Evolutionary conservation across 805 yeast genomes (phyloP).

Genomic region (Lipomyces sp.): DNA sequence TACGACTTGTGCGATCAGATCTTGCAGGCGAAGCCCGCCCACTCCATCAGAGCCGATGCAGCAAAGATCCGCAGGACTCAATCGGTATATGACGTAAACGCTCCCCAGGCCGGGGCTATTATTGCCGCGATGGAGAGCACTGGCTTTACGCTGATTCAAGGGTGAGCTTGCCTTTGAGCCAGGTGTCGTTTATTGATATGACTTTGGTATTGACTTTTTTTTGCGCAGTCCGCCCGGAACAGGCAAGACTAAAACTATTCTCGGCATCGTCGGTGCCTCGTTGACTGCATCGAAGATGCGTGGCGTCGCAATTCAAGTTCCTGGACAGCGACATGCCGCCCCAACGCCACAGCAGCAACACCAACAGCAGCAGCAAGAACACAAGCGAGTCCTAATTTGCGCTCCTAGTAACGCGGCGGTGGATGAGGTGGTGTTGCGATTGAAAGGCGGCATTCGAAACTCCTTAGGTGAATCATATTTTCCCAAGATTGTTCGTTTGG

Average conservation of each 20-base stretch:
- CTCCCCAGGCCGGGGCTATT: constrained; percentile 89
- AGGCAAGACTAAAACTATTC: constrained; percentile 95
- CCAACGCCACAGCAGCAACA: constrained; percentile 8
- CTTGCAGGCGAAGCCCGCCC: constrained; percentile 60
- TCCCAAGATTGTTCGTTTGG: constrained; percentile 80
- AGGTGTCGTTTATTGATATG: neutral
- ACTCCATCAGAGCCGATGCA: constrained; percentile 37
- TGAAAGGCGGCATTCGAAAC: constrained; percentile 62
- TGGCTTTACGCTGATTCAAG: constrained; percentile 92
- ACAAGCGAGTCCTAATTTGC: constrained; percentile 73
- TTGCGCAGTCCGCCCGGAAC: constrained; percentile 83
- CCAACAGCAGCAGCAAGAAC: constrained; percentile 25
- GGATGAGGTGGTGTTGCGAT: constrained; percentile 84
- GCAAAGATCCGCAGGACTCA: constrained; percentile 46
- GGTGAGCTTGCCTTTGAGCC: constrained; percentile 39
- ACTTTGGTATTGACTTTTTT: neutral
- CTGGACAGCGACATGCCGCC: constrained; percentile 35
- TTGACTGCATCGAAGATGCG: constrained; percentile 34
- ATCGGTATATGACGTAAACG: constrained; percentile 59
- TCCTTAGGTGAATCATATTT: constrained; percentile 45
- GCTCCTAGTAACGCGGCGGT: constrained; percentile 99
- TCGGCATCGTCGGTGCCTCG: constrained; percentile 83
- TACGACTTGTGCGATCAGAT: constrained; percentile 74
- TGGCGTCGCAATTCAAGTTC: constrained; percentile 28
- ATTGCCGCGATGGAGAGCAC: constrained; percentile 59